Conservation (phyloP, 257 asterid species). For the Capsicum rhomboideum region DNA sequence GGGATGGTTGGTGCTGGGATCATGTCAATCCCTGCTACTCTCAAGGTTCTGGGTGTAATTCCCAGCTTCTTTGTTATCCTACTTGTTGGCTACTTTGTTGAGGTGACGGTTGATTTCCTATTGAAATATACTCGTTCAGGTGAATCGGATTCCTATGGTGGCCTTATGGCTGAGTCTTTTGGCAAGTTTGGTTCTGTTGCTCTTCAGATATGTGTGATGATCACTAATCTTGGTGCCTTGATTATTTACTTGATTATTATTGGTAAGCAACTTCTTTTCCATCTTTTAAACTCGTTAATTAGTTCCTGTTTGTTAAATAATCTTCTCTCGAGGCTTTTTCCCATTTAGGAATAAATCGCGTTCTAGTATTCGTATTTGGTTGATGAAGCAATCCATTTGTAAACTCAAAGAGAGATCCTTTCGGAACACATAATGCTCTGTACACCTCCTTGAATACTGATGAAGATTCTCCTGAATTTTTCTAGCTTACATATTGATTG, state of each 20-base stretch:
- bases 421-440: background rate
- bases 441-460: too few species aligned
- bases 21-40: conserved; percentile 91
- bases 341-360: background rate
- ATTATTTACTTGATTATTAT: conserved; percentile 86
- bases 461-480: background rate
- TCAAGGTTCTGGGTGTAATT: conserved; percentile 79
- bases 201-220: conserved; percentile 79
- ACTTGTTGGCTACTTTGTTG: conserved; percentile 69
- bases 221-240: conserved; percentile 89
- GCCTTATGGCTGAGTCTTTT: conserved; percentile 87
- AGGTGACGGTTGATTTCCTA: conserved; percentile 87
- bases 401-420: background rate
- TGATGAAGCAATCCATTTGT: background rate
- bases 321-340: background rate
- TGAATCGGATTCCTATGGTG: conserved; percentile 65
- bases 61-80: conserved; percentile 69
- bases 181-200: conserved; percentile 76
- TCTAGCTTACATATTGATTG: background rate
- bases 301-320: background rate
- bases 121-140: conserved; percentile 61
- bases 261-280: conserved; percentile 32
- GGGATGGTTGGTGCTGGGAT: conserved; percentile 97
- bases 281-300: background rate
- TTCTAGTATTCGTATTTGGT: background rate